Conservation (phyloP, 345 rosid genomes). For the Dovyalis caffra region DNA sequence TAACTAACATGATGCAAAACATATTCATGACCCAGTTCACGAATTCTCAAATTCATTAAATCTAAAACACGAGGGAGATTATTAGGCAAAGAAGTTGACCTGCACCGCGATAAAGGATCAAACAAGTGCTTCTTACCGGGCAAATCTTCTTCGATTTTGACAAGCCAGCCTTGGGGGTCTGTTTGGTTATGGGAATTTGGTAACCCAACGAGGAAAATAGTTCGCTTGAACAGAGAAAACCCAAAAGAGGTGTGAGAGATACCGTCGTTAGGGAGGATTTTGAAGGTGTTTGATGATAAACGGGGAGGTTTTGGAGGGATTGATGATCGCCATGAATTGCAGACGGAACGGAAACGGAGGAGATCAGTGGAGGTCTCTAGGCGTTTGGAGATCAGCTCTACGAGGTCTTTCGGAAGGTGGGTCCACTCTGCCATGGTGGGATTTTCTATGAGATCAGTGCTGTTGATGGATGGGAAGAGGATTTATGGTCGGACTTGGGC, state of each 20-base stretch:
- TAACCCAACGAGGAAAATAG: slow-evolving; percentile 48
- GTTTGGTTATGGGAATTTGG: slow-evolving; percentile 26
- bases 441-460: no score
- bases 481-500: background rate
- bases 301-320: slow-evolving; percentile 36
- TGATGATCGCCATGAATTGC: slow-evolving; percentile 77
- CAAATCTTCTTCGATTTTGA: slow-evolving; percentile 56
- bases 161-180: slow-evolving; percentile 47
- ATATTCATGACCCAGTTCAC: slow-evolving; percentile 65
- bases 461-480: background rate
- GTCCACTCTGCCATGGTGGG: slow-evolving; percentile 68
- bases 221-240: slow-evolving; percentile 65
- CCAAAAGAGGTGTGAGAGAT: slow-evolving; percentile 42
- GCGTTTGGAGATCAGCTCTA: slow-evolving; percentile 47
- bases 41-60: slow-evolving; percentile 35
- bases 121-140: slow-evolving; percentile 41
- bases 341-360: slow-evolving; percentile 72
- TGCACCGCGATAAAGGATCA: slow-evolving; percentile 61
- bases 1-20: slow-evolving; percentile 54
- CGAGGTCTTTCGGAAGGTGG: slow-evolving; percentile 64
- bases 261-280: slow-evolving; percentile 58
- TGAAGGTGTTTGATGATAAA: slow-evolving; percentile 30
- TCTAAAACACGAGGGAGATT: slow-evolving; percentile 52
- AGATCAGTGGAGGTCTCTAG: slow-evolving; percentile 56
- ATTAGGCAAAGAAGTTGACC: slow-evolving; percentile 31